Conservation (phyloP, 1,139 yeast genomes). For the Geotrichum klebahnii region DNA sequence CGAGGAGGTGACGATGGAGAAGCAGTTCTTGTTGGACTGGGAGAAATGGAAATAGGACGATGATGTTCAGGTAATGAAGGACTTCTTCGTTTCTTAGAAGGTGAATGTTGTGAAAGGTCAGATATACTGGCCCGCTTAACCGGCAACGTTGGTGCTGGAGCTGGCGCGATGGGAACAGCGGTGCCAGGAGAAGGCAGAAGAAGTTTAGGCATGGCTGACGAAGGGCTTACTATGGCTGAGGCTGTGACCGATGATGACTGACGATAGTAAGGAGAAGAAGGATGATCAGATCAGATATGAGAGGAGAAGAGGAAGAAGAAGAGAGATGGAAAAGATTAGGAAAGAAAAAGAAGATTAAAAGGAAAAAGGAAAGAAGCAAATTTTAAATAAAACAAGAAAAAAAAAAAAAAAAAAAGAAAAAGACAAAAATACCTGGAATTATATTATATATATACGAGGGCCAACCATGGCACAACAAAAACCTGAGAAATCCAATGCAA, state of each 20-base stretch:
- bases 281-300: not conserved
- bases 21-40: not conserved
- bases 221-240: too few relatives aligned
- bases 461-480: too few relatives aligned
- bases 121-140: not conserved
- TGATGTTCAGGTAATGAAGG: not conserved
- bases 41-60: not conserved
- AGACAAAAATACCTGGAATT: too few relatives aligned
- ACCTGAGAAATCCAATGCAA: too few relatives aligned
- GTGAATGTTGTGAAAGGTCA: not conserved
- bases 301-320: not conserved
- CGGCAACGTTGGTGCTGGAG: constrained; percentile 1
- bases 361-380: not conserved
- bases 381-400: not conserved
- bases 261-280: too few relatives aligned
- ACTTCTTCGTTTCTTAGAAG: not conserved
- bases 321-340: constrained; percentile 3
- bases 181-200: not conserved
- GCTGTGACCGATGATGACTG: too few relatives aligned
- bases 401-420: not conserved
- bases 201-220: constrained; percentile 4
- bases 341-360: not conserved
- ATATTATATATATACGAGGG: too few relatives aligned
- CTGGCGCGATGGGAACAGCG: constrained; percentile 7
- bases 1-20: not conserved